Evolutionary conservation across 2,329 filamentous ascomycete species (phyloP).

Genomic region (Colletotrichum camelliae): DNA sequence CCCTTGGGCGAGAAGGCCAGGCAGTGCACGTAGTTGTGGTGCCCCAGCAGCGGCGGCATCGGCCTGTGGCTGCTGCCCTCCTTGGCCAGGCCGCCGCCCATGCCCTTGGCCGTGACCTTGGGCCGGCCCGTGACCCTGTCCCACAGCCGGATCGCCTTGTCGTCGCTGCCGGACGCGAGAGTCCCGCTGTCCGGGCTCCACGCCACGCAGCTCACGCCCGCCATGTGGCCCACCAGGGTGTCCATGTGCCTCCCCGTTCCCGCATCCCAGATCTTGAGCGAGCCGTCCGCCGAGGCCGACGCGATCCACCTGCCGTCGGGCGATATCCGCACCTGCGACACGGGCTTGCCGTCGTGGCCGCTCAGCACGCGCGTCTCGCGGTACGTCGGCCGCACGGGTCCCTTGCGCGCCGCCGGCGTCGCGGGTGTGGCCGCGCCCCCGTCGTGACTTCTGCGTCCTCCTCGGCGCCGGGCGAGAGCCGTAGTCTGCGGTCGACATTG

Average conservation of each 20-base stretch:
- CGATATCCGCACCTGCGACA: constrained; percentile 89
- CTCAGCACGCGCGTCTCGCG: constrained; percentile 61
- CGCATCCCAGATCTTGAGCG: constrained; percentile 90
- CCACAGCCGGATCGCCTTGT: constrained; percentile 96
- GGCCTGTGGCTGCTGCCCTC: constrained; percentile 31
- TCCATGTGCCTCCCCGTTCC: constrained; percentile 79
- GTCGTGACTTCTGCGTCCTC: constrained; percentile 15
- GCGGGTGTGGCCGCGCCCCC: constrained; percentile 26
- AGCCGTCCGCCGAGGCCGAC: constrained; percentile 86
- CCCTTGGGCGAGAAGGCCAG: constrained; percentile 97
- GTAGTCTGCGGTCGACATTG: constrained; percentile 18
- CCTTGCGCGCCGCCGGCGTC: constrained; percentile 10
- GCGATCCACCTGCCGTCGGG: constrained; percentile 91
- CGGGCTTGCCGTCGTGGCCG: constrained; percentile 74
- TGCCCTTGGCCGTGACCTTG: constrained; percentile 48
- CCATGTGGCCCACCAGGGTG: constrained; percentile 91
- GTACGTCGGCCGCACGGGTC: constrained; percentile 9
- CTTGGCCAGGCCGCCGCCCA: constrained; percentile 20
- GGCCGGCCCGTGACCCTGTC: constrained; percentile 69
- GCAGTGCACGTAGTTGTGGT: constrained; percentile 96
- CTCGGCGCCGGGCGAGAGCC: constrained; percentile 30
- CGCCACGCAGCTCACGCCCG: constrained; percentile 89
- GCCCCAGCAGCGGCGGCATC: constrained; percentile 72
- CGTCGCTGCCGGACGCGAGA: constrained; percentile 90
- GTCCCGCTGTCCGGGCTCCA: constrained; percentile 91